A percentile compares a stretch with the other conserved stretches of the same genome.
Conservation (phyloP, 106 monocot species). For the Posidonia australis region DNA sequence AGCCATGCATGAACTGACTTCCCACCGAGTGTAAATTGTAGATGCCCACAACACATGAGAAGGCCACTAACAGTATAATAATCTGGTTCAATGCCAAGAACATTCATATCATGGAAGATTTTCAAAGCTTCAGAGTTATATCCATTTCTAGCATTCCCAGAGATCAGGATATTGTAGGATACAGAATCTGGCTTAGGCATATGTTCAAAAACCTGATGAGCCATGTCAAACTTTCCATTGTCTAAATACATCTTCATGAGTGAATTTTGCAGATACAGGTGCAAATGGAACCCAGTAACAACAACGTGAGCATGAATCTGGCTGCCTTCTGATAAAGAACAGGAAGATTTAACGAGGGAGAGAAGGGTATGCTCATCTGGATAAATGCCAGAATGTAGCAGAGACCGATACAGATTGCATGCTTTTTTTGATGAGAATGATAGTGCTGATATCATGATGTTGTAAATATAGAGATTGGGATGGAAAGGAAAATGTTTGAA, state of each 20-base stretch:
- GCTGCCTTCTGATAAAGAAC: conserved; percentile 4
- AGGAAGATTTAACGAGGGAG: conserved; percentile 28
- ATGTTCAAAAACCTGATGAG: conserved; percentile 23
- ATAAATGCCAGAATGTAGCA: conserved; percentile 25
- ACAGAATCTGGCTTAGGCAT: conserved; percentile 27
- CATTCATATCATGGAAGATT: conserved; percentile 24
- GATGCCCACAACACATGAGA: conserved; percentile 36
- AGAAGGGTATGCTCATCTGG: conserved; percentile 52
- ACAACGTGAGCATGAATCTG: conserved; percentile 43
- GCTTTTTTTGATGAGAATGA: conserved; percentile 27
- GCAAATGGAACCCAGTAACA: conserved; percentile 18
- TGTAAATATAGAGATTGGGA: conserved; percentile 63
- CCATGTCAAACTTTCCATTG: conserved; percentile 17
- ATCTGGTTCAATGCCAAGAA: conserved; percentile 30
- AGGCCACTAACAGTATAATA: conserved; percentile 36
- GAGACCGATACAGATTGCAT: conserved; percentile 21
- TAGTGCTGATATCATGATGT: conserved; percentile 47
- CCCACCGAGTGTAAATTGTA: conserved; percentile 21
- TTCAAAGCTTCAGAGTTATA: conserved; percentile 22
- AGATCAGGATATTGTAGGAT: conserved; percentile 54
- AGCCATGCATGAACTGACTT: conserved; percentile 43
- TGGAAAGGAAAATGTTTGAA: conserved; percentile 45
- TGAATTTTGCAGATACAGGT: conserved; percentile 45
- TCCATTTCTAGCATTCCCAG: conserved; percentile 29
- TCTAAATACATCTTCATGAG: conserved; percentile 43